A percentile compares a stretch with the other conserved stretches of the same genome.
Conservation (phyloP, 1,284 basidiomycete species). For the Cutaneotrichosporon sp. region DNA sequence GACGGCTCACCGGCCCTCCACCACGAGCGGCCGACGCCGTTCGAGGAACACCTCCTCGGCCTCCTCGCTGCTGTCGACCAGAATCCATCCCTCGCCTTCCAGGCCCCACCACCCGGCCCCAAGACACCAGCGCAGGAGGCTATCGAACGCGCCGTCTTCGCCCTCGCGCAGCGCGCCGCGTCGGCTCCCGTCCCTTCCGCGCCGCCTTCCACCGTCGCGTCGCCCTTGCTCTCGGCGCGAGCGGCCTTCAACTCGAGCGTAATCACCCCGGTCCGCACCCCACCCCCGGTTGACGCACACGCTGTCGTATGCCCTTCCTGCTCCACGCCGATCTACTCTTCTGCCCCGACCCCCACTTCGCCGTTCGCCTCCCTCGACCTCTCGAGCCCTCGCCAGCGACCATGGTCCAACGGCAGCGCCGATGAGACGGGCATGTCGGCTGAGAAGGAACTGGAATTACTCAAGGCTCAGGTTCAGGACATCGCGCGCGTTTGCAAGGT, state of each 20-base stretch:
- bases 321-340: conserved; percentile 15
- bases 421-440: conserved; percentile 45
- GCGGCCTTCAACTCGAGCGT: not conserved
- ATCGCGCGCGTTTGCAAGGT: conserved; percentile 84
- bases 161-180: conserved; percentile 36
- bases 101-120: conserved; percentile 25
- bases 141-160: conserved; percentile 37
- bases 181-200: too few species aligned
- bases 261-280: conserved; percentile 27
- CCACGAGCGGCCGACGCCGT: conserved; percentile 22
- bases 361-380: conserved; percentile 19
- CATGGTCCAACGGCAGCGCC: conserved; percentile 22
- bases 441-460: conserved; percentile 65
- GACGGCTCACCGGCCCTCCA: conserved; percentile 1
- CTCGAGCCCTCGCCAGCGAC: conserved; percentile 27
- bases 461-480: conserved; percentile 86
- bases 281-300: conserved; percentile 30
- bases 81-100: conserved; percentile 38
- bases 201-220: conserved; percentile 1
- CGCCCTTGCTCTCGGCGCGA: too few species aligned
- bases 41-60: conserved; percentile 36
- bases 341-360: conserved; percentile 11
- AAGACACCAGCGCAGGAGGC: conserved; percentile 37
- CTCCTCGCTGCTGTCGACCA: conserved; percentile 33
- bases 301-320: conserved; percentile 30